Base-by-base conservation (phyloP, 176 grass and related monocot species). In the Phoenix roebelenii region DNA sequence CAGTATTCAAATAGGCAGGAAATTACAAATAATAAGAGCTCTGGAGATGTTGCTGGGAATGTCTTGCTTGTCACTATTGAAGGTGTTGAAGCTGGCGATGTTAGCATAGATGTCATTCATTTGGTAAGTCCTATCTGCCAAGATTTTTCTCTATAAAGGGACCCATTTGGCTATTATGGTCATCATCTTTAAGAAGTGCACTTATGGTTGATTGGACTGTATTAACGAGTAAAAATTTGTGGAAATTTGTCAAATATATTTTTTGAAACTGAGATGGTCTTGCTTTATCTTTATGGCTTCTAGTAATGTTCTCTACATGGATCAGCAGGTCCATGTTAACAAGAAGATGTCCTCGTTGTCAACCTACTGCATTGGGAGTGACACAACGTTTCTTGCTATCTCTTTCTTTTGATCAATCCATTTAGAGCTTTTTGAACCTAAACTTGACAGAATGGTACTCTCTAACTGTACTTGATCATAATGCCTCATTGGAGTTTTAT, bases 281-380 rank as follows among this genome's bases (percentile, higher is more conserved):
- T 87, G 75, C 67, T 71, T 44, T 85, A 75, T 74, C 28, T 74
- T 30, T 82, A 86, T 57, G 67, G 74, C 64, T 77, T 66, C 61
- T 88, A 77, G 81, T 97, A 85, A 97, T 52, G 56, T 76, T 83
- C 76, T 96, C 85, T 97, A 84, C 84, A 87, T 97, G 86, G 83
- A 76, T 91, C 76, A 88, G 87, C 93, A 97, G 93, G 93, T 76
- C 54, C 76, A 88, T 91, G 76, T 88, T 88, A 88, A 80, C 84
- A 79, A 56, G 87, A 84, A 92, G 93, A 84, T 83, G 76, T 79
- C 81, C 77, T 87, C 77, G 67, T 89, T 91, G 85, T 81, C 92
- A 87, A 71, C 93, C 88, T 70, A 9, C 81, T 92, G 79, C 87
- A 82, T 70, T 91, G 79, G 93, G 93, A 85, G 87, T 88, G 70